These are phyloP conservation scores for Microcyclosporella mali DNA, from an alignment of 2,329 filamentous ascomycete species.

Conservation along the genomic window DNA sequence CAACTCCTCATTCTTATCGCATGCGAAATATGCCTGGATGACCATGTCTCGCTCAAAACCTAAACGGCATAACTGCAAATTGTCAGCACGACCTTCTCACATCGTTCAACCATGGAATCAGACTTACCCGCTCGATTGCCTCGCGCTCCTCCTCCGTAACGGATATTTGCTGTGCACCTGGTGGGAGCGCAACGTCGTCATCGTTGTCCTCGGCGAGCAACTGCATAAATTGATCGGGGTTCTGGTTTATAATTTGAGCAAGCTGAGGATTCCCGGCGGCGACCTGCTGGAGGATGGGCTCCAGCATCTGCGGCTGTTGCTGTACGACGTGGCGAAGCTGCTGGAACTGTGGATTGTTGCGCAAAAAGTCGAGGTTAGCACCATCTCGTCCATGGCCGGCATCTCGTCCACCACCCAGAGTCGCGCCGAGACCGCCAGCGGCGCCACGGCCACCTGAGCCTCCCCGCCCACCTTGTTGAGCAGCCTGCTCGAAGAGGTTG, in stretches of 20 bases:
- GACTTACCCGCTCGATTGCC: conserved; percentile 83
- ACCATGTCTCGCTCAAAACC: conserved; percentile 90
- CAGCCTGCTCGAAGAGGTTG: conserved; percentile 78
- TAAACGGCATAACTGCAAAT: conserved; percentile 70
- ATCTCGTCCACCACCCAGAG: conserved; percentile 22
- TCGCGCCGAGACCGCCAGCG: conserved; percentile 33
- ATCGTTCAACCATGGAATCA: neutral
- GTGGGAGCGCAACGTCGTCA: conserved; percentile 77
- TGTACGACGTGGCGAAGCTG: conserved; percentile 95
- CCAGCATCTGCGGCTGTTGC: conserved; percentile 96
- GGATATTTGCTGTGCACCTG: conserved; percentile 79
- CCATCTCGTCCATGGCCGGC: conserved; percentile 47
- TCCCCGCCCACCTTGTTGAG: conserved; percentile 31
- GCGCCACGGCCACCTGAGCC: conserved; percentile 40
- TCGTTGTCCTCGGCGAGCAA: conserved; percentile 78
- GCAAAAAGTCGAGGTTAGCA: conserved; percentile 79
- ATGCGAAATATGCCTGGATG: conserved; percentile 97
- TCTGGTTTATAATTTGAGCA: conserved; percentile 81
- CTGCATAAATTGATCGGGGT: conserved; percentile 89
- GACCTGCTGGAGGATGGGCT: conserved; percentile 94
- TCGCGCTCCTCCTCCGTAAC: conserved; percentile 96
- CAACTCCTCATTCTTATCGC: conserved; percentile 98
- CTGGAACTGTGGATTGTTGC: conserved; percentile 95
- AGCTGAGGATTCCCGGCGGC: conserved; percentile 91
- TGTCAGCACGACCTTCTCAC: conserved; percentile 13